A percentile compares a stretch with the other conserved stretches of the same genome.
These are phyloP conservation scores for Ormosia emarginata DNA, from an alignment of 306 rosid genomes.

Conservation along the genomic window DNA sequence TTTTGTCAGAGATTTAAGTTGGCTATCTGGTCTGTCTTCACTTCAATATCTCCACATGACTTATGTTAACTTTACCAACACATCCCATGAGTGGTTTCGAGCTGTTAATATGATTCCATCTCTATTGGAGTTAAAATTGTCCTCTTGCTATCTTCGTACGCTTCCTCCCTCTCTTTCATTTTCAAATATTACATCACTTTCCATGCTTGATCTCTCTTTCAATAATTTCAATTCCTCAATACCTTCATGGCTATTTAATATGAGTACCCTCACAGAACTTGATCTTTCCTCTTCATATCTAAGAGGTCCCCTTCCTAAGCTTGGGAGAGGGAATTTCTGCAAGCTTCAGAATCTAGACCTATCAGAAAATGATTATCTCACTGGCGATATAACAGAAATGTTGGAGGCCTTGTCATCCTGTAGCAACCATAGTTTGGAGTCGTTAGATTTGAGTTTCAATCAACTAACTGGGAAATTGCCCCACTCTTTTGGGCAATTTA, in stretches of 20 bases:
- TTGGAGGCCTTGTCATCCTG: conserved; percentile 5
- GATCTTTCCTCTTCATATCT: background rate
- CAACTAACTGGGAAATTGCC: background rate
- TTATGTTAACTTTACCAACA: background rate
- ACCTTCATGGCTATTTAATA: conserved; percentile 2
- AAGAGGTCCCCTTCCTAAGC: background rate
- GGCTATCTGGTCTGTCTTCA: background rate
- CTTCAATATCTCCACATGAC: conserved; percentile 9
- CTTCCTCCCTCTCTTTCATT: background rate
- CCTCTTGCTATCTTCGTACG: background rate
- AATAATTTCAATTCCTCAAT: background rate
- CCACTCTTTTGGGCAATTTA: background rate
- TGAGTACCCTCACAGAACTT: background rate
- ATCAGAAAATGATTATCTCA: background rate
- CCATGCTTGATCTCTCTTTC: background rate
- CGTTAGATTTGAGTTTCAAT: background rate
- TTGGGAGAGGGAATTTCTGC: conserved; percentile 2
- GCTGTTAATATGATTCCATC: conserved; percentile 3
- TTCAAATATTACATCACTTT: conserved; percentile 14
- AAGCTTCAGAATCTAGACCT: background rate
- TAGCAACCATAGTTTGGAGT: background rate
- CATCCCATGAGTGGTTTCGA: background rate
- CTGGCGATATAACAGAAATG: background rate
- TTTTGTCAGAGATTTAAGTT: background rate
- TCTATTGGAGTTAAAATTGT: background rate